phyloP scores from a whole-genome alignment of 129 eudicot genomes.

The Saussurea involucrata region DNA sequence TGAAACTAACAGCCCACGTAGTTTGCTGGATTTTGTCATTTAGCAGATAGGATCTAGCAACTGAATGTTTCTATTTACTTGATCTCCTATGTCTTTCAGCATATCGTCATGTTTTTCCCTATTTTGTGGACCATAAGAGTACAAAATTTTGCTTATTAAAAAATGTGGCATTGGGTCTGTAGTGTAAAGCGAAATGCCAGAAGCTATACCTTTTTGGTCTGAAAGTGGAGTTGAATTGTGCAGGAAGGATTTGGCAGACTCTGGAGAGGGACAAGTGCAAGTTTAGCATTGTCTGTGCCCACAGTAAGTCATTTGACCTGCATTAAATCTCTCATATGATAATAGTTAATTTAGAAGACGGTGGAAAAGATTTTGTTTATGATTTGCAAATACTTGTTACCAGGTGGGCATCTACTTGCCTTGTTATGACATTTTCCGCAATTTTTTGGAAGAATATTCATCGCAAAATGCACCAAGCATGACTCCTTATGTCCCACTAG shows the following conservation, averaged over 20 bases:
- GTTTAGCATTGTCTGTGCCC: constrained; percentile 80
- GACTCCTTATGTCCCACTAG: constrained; percentile 74
- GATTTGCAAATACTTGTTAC: background rate
- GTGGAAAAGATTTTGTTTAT: background rate
- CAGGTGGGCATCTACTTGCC: constrained; percentile 97
- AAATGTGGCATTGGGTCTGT: background rate
- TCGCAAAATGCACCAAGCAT: constrained; percentile 46
- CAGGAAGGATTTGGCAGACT: constrained; percentile 83
- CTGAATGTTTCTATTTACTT: background rate
- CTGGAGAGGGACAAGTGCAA: constrained; percentile 96
- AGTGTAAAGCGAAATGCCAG: background rate
- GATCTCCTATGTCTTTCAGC: background rate
- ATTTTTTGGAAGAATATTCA: constrained; percentile 54
- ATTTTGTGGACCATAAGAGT: background rate
- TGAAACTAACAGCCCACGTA: background rate
- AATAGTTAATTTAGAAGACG: background rate
- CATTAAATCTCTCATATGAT: background rate
- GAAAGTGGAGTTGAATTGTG: constrained; percentile 21
- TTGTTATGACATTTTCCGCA: constrained; percentile 77
- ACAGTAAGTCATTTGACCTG: constrained; percentile 49
- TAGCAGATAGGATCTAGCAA: background rate
- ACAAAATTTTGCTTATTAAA: background rate
- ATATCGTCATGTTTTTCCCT: background rate
- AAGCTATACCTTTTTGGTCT: background rate
- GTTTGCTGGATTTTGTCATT: background rate